Evolutionary conservation across 2,329 filamentous ascomycete genomes (phyloP).

Genomic region (Rhynchosporium agropyri): DNA sequence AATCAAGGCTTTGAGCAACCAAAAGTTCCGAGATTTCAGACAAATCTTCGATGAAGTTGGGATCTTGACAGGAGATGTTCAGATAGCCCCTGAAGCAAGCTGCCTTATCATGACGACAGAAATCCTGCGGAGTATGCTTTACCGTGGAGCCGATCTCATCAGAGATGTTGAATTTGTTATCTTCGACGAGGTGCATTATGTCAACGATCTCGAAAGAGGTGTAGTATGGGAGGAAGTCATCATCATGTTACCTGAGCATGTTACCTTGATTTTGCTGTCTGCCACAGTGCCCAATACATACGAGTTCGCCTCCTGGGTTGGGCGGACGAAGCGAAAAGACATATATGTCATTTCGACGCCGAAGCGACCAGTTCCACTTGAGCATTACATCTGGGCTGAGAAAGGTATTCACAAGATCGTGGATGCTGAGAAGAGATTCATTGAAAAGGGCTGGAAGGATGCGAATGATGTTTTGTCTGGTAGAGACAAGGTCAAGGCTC

Average conservation of each 20-base stretch:
- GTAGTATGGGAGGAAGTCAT: conserved; percentile 99
- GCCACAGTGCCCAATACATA: conserved; percentile 97
- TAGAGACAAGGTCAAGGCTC: conserved; percentile 72
- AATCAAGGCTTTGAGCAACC: conserved; percentile 97
- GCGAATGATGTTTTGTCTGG: conserved; percentile 82
- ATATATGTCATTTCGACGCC: conserved; percentile 98
- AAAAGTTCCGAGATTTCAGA: conserved; percentile 96
- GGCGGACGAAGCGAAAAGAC: conserved; percentile 95
- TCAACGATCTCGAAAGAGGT: conserved; percentile 92
- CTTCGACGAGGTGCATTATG: conserved; percentile 98
- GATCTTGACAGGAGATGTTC: conserved; percentile 94
- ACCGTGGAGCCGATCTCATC: conserved; percentile 92
- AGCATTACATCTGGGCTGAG: conserved; percentile 94
- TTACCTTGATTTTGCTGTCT: conserved; percentile 91
- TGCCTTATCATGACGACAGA: conserved; percentile 99
- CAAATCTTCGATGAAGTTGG: conserved; percentile 92
- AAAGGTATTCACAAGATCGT: conserved; percentile 96
- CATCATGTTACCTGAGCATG: conserved; percentile 97
- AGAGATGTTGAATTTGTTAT: conserved; percentile 98
- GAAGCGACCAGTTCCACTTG: conserved; percentile 90
- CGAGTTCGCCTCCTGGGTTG: conserved; percentile 98
- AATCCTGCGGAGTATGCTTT: conserved; percentile 97
- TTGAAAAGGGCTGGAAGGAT: conserved; percentile 93
- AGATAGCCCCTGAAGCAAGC: conserved; percentile 96
- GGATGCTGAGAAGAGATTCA: conserved; percentile 85